A percentile compares a stretch with the other conserved stretches of the same genome.
phyloP scores from a whole-genome alignment of 108 stramenopile genomes.

The Schizochytrium sp. region DNA sequence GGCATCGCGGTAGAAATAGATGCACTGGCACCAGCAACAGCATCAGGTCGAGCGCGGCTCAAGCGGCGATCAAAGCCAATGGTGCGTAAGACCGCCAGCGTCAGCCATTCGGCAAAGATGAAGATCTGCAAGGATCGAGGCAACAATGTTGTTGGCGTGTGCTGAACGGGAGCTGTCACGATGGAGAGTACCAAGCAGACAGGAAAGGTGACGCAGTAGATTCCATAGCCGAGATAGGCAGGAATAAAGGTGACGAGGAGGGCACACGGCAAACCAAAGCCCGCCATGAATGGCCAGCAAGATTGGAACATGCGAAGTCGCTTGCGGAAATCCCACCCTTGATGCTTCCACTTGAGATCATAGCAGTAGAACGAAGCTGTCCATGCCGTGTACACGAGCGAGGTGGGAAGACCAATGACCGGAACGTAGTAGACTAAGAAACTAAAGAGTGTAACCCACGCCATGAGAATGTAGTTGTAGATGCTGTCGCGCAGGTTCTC shows the following conservation, averaged over 20 bases:
- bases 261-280: background rate
- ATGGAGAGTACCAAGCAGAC: background rate
- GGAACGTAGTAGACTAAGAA: background rate
- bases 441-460: background rate
- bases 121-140: background rate
- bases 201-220: background rate
- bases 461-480: conserved; percentile 1
- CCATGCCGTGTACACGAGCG: background rate
- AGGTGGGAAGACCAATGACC: background rate
- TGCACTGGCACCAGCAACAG: background rate
- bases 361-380: background rate
- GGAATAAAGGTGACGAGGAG: background rate
- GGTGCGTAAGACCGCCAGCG: background rate
- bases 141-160: background rate
- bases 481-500: background rate
- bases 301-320: background rate
- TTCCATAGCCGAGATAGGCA: background rate
- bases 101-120: background rate
- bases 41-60: background rate
- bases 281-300: background rate
- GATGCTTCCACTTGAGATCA: background rate
- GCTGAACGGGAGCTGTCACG: background rate
- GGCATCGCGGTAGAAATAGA: no score
- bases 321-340: background rate
- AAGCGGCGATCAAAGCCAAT: background rate